Conservation (phyloP, 768 basidiomycete genomes). For the Kwoniella europaea region DNA sequence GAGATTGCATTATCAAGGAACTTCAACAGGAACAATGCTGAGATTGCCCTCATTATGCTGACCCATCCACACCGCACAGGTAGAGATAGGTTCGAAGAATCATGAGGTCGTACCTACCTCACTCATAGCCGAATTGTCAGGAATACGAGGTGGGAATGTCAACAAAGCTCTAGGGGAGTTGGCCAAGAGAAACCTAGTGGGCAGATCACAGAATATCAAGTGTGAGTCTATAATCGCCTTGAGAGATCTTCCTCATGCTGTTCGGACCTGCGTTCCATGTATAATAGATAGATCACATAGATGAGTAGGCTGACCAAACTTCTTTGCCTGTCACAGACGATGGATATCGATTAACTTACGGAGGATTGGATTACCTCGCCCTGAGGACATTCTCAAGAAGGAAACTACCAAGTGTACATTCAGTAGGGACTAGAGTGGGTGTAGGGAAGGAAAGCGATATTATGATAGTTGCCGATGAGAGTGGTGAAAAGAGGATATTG, state of each 20-base stretch:
- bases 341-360: slow-evolving; percentile 94
- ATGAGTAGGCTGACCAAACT: neutral
- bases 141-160: slow-evolving; percentile 87
- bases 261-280: too few species aligned
- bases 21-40: too few species aligned
- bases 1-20: neutral
- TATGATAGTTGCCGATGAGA: slow-evolving; percentile 67
- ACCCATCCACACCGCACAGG: slow-evolving; percentile 61
- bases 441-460: slow-evolving; percentile 96
- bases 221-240: slow-evolving; percentile 64
- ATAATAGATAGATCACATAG: too few species aligned
- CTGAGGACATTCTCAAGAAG: slow-evolving; percentile 90
- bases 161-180: slow-evolving; percentile 89
- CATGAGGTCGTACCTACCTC: slow-evolving; percentile 91
- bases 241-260: too few species aligned
- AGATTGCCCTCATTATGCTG: too few species aligned
- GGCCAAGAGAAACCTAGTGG: slow-evolving; percentile 88
- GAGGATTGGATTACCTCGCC: slow-evolving; percentile 96
- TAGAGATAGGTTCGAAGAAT: slow-evolving; percentile 97
- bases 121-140: slow-evolving; percentile 89
- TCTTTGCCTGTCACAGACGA: slow-evolving; percentile 68
- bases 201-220: slow-evolving; percentile 86
- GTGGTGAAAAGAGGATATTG: slow-evolving; percentile 83
- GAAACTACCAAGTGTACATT: slow-evolving; percentile 72
- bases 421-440: slow-evolving; percentile 96